Evolutionary conservation across 208 protist genomes (phyloP).

Genomic region (Leishmania guyanensis): DNA sequence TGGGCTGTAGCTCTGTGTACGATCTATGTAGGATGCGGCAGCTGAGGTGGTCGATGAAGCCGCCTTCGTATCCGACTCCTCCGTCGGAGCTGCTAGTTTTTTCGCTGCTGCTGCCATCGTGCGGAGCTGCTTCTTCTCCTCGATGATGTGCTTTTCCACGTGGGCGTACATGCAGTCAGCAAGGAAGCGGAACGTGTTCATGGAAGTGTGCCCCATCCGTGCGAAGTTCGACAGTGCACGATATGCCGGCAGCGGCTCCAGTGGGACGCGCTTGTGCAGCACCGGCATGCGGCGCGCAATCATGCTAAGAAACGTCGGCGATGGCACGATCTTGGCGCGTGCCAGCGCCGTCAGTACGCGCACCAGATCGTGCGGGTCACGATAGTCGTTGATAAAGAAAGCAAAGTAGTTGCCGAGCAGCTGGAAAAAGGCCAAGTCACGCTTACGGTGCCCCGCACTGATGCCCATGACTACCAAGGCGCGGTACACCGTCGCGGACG

Average conservation of each 20-base stretch:
- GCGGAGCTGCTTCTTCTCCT: constrained; percentile 26
- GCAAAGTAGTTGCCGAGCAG: constrained; percentile 63
- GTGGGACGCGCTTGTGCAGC: constrained; percentile 53
- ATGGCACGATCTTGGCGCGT: constrained; percentile 74
- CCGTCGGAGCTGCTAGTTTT: neutral
- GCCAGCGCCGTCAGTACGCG: constrained; percentile 73
- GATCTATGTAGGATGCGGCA: neutral
- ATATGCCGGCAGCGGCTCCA: constrained; percentile 62
- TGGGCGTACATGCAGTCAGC: constrained; percentile 54
- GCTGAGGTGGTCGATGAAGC: neutral
- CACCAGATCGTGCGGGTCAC: constrained; percentile 61
- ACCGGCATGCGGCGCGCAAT: constrained; percentile 68
- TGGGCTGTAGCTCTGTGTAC: neutral
- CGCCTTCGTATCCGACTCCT: constrained; percentile 3
- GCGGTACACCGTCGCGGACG: constrained; percentile 41
- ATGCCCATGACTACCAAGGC: constrained; percentile 75
- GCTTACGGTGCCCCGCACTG: constrained; percentile 65
- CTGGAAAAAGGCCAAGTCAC: constrained; percentile 77
- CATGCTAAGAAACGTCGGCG: constrained; percentile 58
- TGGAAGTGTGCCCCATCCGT: constrained; percentile 67
- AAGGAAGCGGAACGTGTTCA: constrained; percentile 79
- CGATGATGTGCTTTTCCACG: constrained; percentile 53
- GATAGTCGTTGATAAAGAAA: constrained; percentile 68
- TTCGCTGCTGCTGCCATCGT: neutral
- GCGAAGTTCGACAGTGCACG: constrained; percentile 67